These are phyloP conservation scores for Priceomyces haplophilus DNA, from an alignment of 805 yeast species.

Conservation along the genomic window DNA sequence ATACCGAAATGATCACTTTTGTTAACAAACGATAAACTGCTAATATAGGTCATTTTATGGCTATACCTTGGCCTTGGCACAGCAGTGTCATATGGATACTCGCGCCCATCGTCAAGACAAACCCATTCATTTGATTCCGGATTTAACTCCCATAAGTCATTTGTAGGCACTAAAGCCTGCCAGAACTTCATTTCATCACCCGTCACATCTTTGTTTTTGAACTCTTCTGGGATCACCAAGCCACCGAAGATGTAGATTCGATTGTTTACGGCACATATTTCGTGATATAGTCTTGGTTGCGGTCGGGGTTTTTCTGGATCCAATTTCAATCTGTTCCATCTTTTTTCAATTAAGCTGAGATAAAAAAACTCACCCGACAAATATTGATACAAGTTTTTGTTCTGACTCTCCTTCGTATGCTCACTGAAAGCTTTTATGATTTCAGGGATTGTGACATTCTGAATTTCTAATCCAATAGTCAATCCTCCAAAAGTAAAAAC, in stretches of 20 bases:
- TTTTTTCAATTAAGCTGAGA: conserved; percentile 54
- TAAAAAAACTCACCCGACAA: conserved; percentile 64
- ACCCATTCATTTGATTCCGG: conserved; percentile 52
- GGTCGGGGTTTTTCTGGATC: conserved; percentile 24
- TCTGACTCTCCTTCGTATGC: conserved; percentile 26
- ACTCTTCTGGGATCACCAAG: conserved; percentile 31
- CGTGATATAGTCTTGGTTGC: conserved; percentile 55
- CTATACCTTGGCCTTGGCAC: conserved; percentile 46
- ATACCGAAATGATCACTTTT: conserved; percentile 46
- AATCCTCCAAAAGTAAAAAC: conserved; percentile 69
- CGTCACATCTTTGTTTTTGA: conserved; percentile 13
- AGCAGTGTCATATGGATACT: conserved; percentile 15
- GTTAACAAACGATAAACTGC: conserved; percentile 34
- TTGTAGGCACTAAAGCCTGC: conserved; percentile 43
- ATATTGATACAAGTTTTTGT: conserved; percentile 31
- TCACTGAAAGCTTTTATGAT: conserved; percentile 37
- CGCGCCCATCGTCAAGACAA: conserved; percentile 42
- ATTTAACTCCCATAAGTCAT: conserved; percentile 71
- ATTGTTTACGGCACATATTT: conserved; percentile 49
- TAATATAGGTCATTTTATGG: conserved; percentile 47
- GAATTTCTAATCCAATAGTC: conserved; percentile 52
- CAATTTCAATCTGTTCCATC: conserved; percentile 49
- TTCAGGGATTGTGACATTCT: conserved; percentile 36
- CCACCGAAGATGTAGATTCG: conserved; percentile 67
- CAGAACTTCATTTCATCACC: not conserved